Percentiles rank a stretch among this genome's conserved stretches.
Conservation (phyloP, 2,329 filamentous ascomycete species). For the Ascochyta pisi region DNA sequence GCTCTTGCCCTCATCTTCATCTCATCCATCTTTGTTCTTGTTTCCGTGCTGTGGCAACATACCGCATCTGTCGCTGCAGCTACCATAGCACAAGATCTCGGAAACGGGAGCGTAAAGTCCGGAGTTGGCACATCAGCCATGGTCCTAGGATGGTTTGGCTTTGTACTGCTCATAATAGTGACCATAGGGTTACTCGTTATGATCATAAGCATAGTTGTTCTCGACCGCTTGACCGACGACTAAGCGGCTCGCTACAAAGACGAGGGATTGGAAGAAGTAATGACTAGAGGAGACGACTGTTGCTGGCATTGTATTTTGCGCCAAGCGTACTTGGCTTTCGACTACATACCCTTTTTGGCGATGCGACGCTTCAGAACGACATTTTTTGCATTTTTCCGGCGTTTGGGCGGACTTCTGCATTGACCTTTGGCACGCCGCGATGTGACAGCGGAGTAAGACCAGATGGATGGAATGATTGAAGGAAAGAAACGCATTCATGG, state of each 20-base stretch:
- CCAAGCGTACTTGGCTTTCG: constrained; percentile 36
- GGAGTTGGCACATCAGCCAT: constrained; percentile 95
- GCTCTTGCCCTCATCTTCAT: constrained; percentile 90
- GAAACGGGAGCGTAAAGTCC: constrained; percentile 84
- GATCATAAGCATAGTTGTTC: constrained; percentile 89
- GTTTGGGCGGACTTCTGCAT: constrained; percentile 29
- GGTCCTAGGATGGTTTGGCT: constrained; percentile 97
- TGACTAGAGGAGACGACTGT: constrained; percentile 20
- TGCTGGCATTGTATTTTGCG: constrained; percentile 33
- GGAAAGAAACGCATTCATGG: constrained; percentile 27
- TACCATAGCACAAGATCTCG: constrained; percentile 90
- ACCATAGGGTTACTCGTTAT: constrained; percentile 95
- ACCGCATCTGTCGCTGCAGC: constrained; percentile 95
- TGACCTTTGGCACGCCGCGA: constrained; percentile 10
- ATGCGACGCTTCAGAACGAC: constrained; percentile 32
- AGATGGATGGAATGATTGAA: constrained; percentile 15
- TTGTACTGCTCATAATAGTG: constrained; percentile 90
- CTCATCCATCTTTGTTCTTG: constrained; percentile 69
- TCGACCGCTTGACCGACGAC: constrained; percentile 66
- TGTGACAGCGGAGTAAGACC: constrained; percentile 7
- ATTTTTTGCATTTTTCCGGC: constrained; percentile 39
- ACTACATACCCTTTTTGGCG: constrained; percentile 44
- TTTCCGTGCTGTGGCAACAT: constrained; percentile 83
- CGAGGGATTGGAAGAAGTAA: constrained; percentile 11
- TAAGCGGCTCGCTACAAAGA: not conserved